Base-by-base conservation (phyloP, 192 early-diverging fungal genomes). In the Geosiphon pyriformis region DNA sequence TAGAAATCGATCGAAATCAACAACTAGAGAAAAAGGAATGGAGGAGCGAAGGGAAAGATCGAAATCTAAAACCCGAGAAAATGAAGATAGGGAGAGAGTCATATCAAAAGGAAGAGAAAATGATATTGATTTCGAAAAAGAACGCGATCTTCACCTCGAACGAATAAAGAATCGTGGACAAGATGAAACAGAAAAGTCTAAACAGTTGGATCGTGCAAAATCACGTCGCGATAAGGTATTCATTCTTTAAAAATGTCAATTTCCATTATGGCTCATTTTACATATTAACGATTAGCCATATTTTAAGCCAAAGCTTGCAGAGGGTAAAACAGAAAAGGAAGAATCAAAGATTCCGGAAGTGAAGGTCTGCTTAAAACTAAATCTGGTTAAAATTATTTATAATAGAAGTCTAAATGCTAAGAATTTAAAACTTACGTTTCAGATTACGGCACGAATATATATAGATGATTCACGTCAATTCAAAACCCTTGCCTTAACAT, bases 401-500 rank as follows among this genome's bases (percentile, higher is more conserved):
- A 48, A 11, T 23, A 62, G n/a, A 2, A 4, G 22, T 29, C 11
- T 31, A 3, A 17, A 0, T 48, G 25, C 31, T 4, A 29, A 50
- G 20, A 46, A 30, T 50, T 30, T 48, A 33, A 34, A 47, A 29
- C 29, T 62, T 49, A 31, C 27, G 3, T 35, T 56, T 3, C 34
- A 67, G 66, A 78, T 93, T 25, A 85, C 92, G 0, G 91, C 88
- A 42, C 84, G 93, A n/a, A 90, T 98, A 26, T 95, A 92, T 68
- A 89, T 98, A 57, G 83, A 90, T 48, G 89, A 94, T 61, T 84
- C 85, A 1, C 76, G 70, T 22, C 80, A 85, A 30, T 91, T 87
- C 78, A 89, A 90, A 72, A 90, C 85, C n/a, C 68, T 94, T 22
- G 81, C 90, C 54, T 66, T 95, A 53, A 92, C 88, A 4, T 78